A percentile compares a stretch with the other conserved stretches of the same genome.
Conservation (phyloP, 305 asterid species). For the Fraxinus albicans region DNA sequence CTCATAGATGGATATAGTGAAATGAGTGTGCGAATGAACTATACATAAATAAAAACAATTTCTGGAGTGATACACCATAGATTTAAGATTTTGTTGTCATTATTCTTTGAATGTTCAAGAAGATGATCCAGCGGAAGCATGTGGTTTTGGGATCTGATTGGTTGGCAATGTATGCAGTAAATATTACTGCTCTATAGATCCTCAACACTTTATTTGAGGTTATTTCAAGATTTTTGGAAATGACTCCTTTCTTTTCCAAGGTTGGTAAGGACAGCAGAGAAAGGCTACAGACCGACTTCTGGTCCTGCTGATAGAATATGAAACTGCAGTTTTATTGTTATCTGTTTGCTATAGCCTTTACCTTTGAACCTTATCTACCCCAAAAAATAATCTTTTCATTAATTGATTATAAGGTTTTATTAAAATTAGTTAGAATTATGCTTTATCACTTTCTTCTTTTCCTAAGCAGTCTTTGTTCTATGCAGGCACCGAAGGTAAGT, state of each 20-base stretch:
- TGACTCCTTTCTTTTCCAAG: background rate
- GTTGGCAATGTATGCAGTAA: background rate
- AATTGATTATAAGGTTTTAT: background rate
- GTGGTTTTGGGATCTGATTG: background rate
- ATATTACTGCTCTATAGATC: background rate
- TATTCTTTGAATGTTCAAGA: background rate
- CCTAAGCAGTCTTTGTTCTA: slow-evolving; percentile 6
- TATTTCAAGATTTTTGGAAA: background rate
- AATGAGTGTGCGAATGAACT: slow-evolving; percentile 6
- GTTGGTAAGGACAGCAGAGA: background rate
- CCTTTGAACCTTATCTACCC: slow-evolving; percentile 5
- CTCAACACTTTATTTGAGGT: background rate
- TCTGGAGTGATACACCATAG: background rate
- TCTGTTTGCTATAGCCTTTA: background rate
- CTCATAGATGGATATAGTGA: background rate
- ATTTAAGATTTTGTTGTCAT: background rate
- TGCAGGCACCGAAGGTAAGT: slow-evolving; percentile 84
- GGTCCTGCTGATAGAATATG: background rate
- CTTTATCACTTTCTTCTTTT: background rate
- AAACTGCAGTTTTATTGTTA: background rate
- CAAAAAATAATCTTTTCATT: background rate
- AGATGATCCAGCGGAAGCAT: slow-evolving; percentile 8
- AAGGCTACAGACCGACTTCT: background rate
- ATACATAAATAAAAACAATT: background rate
- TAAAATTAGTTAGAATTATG: slow-evolving; percentile 3